These are phyloP conservation scores for Pelargonium cotyledonis DNA, from an alignment of 441 rosid species.

Conservation along the genomic window DNA sequence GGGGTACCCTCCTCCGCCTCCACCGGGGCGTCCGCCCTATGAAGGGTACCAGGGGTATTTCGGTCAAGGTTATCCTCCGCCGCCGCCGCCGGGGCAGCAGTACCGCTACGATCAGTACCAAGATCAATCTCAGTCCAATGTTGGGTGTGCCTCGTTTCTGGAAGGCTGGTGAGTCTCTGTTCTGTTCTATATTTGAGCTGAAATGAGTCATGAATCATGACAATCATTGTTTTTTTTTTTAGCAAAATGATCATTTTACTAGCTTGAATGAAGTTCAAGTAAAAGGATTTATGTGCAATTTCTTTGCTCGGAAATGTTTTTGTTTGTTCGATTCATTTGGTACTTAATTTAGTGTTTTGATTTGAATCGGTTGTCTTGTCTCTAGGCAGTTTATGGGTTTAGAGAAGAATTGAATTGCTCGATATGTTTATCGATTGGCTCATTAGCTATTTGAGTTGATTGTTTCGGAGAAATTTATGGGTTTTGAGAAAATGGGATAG, in stretches of 20 bases:
- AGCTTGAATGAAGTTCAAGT: background rate
- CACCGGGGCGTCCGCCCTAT: constrained; percentile 41
- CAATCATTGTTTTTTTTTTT: background rate
- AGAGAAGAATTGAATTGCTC: too few relatives aligned
- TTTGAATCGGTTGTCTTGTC: too few relatives aligned
- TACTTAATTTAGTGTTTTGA: too few relatives aligned
- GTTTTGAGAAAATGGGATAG: too few relatives aligned
- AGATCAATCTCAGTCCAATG: constrained; percentile 26
- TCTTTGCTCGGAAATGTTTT: background rate
- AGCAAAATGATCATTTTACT: too few relatives aligned
- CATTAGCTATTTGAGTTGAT: too few relatives aligned
- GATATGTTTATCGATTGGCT: too few relatives aligned
- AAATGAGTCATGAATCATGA: too few relatives aligned
- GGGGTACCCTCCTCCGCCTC: constrained; percentile 58
- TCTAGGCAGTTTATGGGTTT: too few relatives aligned
- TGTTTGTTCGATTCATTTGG: background rate
- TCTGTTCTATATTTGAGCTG: too few relatives aligned
- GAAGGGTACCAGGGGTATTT: constrained; percentile 92
- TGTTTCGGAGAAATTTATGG: too few relatives aligned
- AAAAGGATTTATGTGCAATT: too few relatives aligned
- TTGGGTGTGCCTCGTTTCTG: constrained; percentile 53
- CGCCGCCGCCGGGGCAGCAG: constrained; percentile 39
- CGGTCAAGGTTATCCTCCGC: constrained; percentile 51
- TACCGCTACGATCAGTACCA: constrained; percentile 52
- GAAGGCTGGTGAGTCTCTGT: constrained; percentile 54